These are phyloP conservation scores for Escallonia herrerae DNA, from an alignment of 129 eudicot species.

Conservation along the genomic window DNA sequence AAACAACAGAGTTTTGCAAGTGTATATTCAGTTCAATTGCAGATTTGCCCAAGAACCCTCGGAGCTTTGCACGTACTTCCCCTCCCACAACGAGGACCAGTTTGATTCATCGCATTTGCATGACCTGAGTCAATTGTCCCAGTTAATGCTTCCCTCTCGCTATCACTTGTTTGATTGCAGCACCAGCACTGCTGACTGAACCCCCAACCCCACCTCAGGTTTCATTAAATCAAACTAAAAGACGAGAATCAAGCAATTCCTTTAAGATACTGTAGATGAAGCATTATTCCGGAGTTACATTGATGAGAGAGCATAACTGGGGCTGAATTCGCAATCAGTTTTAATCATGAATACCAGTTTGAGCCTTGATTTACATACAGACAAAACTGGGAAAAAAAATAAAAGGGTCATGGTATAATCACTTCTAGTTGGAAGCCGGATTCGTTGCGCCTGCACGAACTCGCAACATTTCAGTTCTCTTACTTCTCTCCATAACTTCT, in stretches of 20 bases:
- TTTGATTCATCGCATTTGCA: too few relatives aligned
- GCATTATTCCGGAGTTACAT: not conserved
- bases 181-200: too few relatives aligned
- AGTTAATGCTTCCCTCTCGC: too few relatives aligned
- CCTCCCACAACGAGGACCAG: too few relatives aligned
- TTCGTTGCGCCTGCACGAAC: conserved; percentile 68
- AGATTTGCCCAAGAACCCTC: too few relatives aligned
- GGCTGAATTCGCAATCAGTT: not conserved
- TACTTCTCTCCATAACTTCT: conserved; percentile 88
- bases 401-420: not conserved
- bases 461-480: conserved; percentile 83
- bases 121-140: too few relatives aligned
- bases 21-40: too few relatives aligned
- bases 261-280: not conserved
- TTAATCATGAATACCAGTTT: conserved; percentile 4
- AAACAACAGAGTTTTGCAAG: too few relatives aligned
- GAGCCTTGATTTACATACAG: conserved; percentile 5
- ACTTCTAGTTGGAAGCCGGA: conserved; percentile 33
- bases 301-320: not conserved
- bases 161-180: too few relatives aligned
- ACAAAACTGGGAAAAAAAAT: not conserved
- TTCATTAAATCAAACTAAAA: not conserved
- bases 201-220: too few relatives aligned
- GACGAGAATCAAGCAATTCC: not conserved
- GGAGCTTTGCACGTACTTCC: too few relatives aligned